phyloP scores from a whole-genome alignment of 371 early-diverging fungal genomes.

The Mucor racemosus region DNA sequence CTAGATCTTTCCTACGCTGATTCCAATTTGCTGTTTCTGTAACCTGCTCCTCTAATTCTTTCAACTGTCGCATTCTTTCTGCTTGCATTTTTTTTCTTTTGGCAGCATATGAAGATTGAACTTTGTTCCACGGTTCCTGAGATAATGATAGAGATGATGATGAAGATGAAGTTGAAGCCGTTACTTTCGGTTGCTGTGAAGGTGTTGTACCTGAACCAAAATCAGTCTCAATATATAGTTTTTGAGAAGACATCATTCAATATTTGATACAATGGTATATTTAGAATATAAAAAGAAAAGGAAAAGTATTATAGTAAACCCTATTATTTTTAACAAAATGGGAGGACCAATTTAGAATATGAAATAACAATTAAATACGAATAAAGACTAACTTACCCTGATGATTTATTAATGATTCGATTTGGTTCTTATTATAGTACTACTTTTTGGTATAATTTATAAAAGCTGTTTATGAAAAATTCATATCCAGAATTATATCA shows the following conservation, averaged over 20 bases:
- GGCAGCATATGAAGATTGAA: conserved; percentile 30
- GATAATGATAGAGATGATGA: conserved; percentile 23
- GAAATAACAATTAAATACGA: neutral
- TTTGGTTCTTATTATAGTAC: neutral
- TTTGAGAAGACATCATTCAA: neutral
- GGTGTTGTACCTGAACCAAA: conserved; percentile 1
- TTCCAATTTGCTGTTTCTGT: conserved; percentile 41
- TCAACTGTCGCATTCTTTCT: conserved; percentile 43
- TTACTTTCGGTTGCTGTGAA: neutral
- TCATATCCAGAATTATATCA: neutral
- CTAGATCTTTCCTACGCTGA: conserved; percentile 38
- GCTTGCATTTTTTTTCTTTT: conserved; percentile 40
- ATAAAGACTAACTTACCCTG: neutral
- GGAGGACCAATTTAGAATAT: conserved; percentile 3
- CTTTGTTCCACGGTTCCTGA: conserved; percentile 34
- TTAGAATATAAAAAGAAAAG: neutral
- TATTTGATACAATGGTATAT: neutral
- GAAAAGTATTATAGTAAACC: neutral
- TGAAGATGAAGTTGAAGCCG: conserved; percentile 7
- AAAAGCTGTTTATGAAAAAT: neutral
- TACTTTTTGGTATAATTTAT: neutral
- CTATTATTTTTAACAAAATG: neutral
- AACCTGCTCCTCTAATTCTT: conserved; percentile 48
- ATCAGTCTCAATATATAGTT: neutral
- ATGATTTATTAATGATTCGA: neutral